These are phyloP conservation scores for Eutrema japonicum DNA, from an alignment of 345 rosid genomes.

Conservation along the genomic window DNA sequence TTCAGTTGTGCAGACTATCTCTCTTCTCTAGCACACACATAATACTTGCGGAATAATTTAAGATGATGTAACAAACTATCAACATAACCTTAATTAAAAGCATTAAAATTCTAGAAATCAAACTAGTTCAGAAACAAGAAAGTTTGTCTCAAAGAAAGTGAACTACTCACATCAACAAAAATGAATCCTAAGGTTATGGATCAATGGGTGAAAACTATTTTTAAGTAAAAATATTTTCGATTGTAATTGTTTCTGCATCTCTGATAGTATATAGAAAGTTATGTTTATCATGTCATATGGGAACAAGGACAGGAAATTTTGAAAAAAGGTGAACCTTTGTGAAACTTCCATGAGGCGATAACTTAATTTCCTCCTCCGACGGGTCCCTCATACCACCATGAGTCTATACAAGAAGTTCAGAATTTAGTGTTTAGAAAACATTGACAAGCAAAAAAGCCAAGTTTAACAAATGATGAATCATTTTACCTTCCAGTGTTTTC, in stretches of 20 bases:
- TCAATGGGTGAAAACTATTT: not conserved
- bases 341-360: conserved; percentile 67
- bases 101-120: not conserved
- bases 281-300: not conserved
- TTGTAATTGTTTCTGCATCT: not conserved
- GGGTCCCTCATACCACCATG: conserved; percentile 68
- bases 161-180: conserved; percentile 15
- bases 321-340: conserved; percentile 45
- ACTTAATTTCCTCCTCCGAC: conserved; percentile 47
- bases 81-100: conserved; percentile 3
- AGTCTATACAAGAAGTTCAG: conserved; percentile 47
- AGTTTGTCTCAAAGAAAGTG: not conserved
- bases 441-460: conserved; percentile 17
- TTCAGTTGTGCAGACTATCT: not conserved
- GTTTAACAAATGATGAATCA: conserved; percentile 11
- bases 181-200: not conserved
- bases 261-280: not conserved
- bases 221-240: not conserved
- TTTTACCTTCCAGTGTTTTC: conserved; percentile 62
- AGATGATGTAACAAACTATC: not conserved
- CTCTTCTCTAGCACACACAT: not conserved
- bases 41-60: conserved; percentile 1
- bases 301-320: not conserved
- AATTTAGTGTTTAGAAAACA: conserved; percentile 1
- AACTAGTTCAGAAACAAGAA: conserved; percentile 11